Percentiles rank a stretch among this genome's conserved stretches.
These are phyloP conservation scores for Thermochaetoides dissita DNA, from an alignment of 2,329 filamentous ascomycete species.

Conservation along the genomic window DNA sequence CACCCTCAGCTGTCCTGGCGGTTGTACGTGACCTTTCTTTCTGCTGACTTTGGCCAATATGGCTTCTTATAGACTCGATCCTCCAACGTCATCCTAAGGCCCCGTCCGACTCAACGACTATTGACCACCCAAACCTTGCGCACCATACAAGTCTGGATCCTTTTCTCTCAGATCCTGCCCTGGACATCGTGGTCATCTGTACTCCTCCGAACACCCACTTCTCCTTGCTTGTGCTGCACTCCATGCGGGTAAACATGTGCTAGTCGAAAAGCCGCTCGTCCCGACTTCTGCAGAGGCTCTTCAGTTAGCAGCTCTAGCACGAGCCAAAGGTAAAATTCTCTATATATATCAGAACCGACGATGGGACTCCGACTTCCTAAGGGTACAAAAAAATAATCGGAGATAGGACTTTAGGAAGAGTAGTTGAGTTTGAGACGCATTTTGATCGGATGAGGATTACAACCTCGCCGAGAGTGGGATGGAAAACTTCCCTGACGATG, in stretches of 20 bases:
- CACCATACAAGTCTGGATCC: conserved; percentile 49
- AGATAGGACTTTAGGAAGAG: conserved; percentile 48
- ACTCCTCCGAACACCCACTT: conserved; percentile 63
- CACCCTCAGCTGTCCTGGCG: too few species aligned
- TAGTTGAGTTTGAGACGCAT: conserved; percentile 66
- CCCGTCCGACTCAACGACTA: conserved; percentile 49
- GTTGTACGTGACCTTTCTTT: too few species aligned
- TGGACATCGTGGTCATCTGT: conserved; percentile 58
- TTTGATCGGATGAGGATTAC: conserved; percentile 61
- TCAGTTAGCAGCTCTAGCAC: conserved; percentile 42
- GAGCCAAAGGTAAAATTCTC: conserved; percentile 36
- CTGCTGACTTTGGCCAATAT: too few species aligned
- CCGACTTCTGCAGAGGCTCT: conserved; percentile 55
- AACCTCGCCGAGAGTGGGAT: conserved; percentile 38
- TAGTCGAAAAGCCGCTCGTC: conserved; percentile 75
- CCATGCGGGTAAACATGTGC: conserved; percentile 59
- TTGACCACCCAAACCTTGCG: conserved; percentile 51
- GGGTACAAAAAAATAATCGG: conserved; percentile 47
- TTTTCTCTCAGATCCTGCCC: conserved; percentile 48
- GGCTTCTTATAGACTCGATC: conserved; percentile 37
- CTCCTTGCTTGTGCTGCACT: conserved; percentile 49
- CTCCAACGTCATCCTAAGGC: conserved; percentile 56
- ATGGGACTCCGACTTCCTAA: conserved; percentile 66
- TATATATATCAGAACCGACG: conserved; percentile 62
- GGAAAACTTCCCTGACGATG: conserved; percentile 52